Percentiles rank a stretch among this genome's conserved stretches.
Evolutionary conservation across 257 asterid genomes (phyloP).

Genomic region (Capsicum rhomboideum): DNA sequence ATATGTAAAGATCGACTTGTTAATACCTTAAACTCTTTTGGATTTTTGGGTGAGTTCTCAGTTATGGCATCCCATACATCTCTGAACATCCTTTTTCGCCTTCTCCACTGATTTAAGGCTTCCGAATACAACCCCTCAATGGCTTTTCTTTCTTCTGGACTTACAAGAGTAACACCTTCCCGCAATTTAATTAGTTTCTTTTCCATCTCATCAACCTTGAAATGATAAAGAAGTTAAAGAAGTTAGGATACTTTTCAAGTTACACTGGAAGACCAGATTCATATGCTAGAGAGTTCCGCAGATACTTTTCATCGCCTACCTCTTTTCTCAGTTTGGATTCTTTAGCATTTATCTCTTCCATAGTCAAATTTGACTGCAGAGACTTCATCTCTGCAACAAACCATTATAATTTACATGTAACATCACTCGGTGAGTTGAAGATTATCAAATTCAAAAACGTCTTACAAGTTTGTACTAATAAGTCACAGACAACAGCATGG

Average conservation of each 20-base stretch:
- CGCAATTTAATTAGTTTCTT: constrained; percentile 67
- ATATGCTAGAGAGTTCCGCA: neutral
- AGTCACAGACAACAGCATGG: neutral
- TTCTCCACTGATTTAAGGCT: constrained; percentile 67
- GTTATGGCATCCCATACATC: constrained; percentile 94
- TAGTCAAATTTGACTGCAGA: constrained; percentile 73
- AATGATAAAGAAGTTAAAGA: neutral
- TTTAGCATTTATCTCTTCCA: constrained; percentile 58
- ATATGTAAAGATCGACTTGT: neutral
- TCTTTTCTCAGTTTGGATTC: constrained; percentile 52
- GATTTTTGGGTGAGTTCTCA: constrained; percentile 85
- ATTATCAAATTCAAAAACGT: neutral
- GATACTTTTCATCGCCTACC: constrained; percentile 25
- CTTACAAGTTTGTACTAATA: neutral
- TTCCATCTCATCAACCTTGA: constrained; percentile 75
- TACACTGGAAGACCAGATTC: neutral
- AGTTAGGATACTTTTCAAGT: neutral
- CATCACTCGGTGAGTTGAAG: neutral
- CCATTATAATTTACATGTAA: neutral
- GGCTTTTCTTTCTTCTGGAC: constrained; percentile 70
- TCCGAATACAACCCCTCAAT: constrained; percentile 48
- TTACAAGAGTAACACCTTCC: constrained; percentile 73
- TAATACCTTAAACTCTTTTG: constrained; percentile 73
- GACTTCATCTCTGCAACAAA: constrained; percentile 61
- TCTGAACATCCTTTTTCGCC: constrained; percentile 87